phyloP scores from a whole-genome alignment of 495 filamentous ascomycete genomes.

The Aspergillus diversus region DNA sequence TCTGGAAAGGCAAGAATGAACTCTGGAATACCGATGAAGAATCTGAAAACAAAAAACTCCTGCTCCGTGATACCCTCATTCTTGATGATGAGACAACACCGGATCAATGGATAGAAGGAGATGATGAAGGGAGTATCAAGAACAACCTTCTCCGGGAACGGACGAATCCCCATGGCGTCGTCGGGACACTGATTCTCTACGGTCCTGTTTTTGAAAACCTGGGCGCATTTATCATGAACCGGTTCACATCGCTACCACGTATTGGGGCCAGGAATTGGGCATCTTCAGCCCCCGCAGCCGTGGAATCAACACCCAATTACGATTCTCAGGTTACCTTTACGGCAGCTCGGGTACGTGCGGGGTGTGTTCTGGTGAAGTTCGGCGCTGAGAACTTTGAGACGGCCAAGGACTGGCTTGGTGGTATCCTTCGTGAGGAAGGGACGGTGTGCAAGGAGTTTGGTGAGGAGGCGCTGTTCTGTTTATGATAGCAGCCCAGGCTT shows the following conservation, averaged over 20 bases:
- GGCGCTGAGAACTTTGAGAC: conserved; percentile 64
- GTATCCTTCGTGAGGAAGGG: conserved; percentile 59
- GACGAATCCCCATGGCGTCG: conserved; percentile 57
- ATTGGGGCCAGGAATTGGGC: conserved; percentile 83
- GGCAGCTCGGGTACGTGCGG: conserved; percentile 73
- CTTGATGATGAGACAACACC: conserved; percentile 60
- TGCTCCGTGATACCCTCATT: conserved; percentile 81
- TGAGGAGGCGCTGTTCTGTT: conserved; percentile 63
- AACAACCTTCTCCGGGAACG: conserved; percentile 50
- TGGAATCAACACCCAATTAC: conserved; percentile 35
- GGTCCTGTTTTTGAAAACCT: conserved; percentile 71
- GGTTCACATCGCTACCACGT: conserved; percentile 75
- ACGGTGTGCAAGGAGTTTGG: conserved; percentile 63
- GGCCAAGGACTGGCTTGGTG: conserved; percentile 62
- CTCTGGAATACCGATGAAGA: conserved; percentile 63
- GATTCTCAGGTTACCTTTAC: conserved; percentile 80
- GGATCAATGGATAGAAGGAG: not conserved
- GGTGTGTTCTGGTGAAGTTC: conserved; percentile 90
- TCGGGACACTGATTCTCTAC: conserved; percentile 82
- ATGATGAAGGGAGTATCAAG: conserved; percentile 44
- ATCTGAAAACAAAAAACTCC: conserved; percentile 52
- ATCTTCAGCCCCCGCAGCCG: conserved; percentile 35
- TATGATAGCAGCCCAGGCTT: conserved; percentile 33
- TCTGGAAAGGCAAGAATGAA: conserved; percentile 84
- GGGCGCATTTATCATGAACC: conserved; percentile 69